Conservation (phyloP, 164 flowering plant genomes). For the Sedum album region DNA sequence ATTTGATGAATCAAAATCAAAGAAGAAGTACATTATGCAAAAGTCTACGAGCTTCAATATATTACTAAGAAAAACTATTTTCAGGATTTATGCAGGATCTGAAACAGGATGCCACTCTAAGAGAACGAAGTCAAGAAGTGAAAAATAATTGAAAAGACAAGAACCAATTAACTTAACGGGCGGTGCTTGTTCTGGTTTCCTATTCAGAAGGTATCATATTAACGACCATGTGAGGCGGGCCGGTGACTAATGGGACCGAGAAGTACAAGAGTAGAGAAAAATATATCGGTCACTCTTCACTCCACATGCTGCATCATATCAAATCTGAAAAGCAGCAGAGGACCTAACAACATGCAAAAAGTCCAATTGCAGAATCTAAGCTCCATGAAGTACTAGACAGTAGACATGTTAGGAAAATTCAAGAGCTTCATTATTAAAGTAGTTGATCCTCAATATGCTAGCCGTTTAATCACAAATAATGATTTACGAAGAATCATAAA, state of each 20-base stretch:
- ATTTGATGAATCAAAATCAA: neutral
- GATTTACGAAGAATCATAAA: neutral
- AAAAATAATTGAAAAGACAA: neutral
- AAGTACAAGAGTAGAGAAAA: neutral
- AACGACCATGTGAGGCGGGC: neutral
- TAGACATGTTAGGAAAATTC: no score
- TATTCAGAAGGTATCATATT: neutral
- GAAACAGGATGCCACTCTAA: neutral
- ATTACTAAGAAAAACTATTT: neutral
- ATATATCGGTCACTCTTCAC: neutral
- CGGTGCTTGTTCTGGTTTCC: neutral
- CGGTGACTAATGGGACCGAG: conserved; percentile 1
- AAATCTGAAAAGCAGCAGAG: neutral
- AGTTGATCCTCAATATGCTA: no score
- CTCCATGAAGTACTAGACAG: no score
- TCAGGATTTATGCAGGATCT: neutral
- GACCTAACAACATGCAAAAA: conserved; percentile 1
- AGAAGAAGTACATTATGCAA: neutral
- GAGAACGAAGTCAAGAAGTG: neutral
- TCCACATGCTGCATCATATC: neutral
- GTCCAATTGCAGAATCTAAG: neutral
- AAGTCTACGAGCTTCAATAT: neutral
- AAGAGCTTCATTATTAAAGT: no score
- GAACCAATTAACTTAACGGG: neutral
- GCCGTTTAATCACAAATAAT: neutral